A percentile compares a stretch with the other conserved stretches of the same genome.
Evolutionary conservation across 2,329 filamentous ascomycete genomes (phyloP).

Genomic region (Didymella keratinophila): DNA sequence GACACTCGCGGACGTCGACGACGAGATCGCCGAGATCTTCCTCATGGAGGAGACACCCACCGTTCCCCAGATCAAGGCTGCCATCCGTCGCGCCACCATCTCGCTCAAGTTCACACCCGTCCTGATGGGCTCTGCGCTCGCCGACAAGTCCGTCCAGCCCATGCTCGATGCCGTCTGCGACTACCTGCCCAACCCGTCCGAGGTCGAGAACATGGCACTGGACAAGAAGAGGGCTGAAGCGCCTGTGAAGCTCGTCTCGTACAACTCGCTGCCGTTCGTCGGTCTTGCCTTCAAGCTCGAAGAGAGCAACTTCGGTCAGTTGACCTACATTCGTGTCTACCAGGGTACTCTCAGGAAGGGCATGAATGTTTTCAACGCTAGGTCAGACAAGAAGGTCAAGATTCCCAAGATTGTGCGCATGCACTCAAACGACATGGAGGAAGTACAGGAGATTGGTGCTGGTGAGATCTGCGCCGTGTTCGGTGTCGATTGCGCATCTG

Average conservation of each 20-base stretch:
- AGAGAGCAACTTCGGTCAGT: constrained; percentile 97
- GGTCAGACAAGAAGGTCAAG: constrained; percentile 94
- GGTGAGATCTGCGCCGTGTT: constrained; percentile 99
- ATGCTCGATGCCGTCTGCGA: constrained; percentile 97
- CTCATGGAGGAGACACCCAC: constrained; percentile 85
- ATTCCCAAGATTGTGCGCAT: constrained; percentile 97
- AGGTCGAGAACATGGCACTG: constrained; percentile 88
- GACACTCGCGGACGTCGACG: constrained; percentile 95
- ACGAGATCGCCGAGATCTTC: constrained; percentile 96
- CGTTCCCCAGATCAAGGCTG: constrained; percentile 83
- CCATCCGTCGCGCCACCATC: constrained; percentile 91
- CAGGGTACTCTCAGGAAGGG: constrained; percentile 91
- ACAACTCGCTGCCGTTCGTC: constrained; percentile 92
- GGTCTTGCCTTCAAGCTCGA: constrained; percentile 98
- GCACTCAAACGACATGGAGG: constrained; percentile 99
- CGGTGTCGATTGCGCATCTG: constrained; percentile 95
- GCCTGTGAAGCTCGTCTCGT: constrained; percentile 86
- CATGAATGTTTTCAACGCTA: constrained; percentile 89
- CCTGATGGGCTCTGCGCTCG: constrained; percentile 93
- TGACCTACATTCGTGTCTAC: constrained; percentile 98
- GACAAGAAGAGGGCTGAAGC: constrained; percentile 82
- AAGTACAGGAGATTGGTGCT: constrained; percentile 88
- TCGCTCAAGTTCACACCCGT: constrained; percentile 90
- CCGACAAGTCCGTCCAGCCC: constrained; percentile 92
- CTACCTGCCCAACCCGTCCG: constrained; percentile 88